Percentiles rank a stretch among this genome's conserved stretches.
phyloP scores from a whole-genome alignment of 148 eudicot genomes.

The Vaccinium corymbosum region DNA sequence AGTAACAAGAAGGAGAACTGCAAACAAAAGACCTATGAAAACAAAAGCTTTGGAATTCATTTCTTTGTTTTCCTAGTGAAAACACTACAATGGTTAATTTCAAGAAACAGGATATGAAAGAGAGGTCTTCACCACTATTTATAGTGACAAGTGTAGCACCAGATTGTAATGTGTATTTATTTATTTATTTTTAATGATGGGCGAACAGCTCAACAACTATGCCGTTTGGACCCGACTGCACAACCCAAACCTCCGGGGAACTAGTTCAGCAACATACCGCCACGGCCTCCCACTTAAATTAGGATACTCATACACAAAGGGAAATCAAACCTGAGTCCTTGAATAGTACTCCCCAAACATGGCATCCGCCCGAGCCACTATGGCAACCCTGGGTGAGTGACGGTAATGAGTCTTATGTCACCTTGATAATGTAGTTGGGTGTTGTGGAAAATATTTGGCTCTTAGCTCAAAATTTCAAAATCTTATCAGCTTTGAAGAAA shows the following conservation, averaged over 20 bases:
- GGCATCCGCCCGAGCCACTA: too few species aligned
- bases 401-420: neutral
- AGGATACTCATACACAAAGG: too few species aligned
- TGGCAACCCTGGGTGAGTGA: too few species aligned
- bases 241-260: too few species aligned
- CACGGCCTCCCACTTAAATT: too few species aligned
- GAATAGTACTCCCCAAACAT: too few species aligned
- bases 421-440: slow-evolving; percentile 11
- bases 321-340: too few species aligned
- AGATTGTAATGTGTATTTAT: neutral
- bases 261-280: too few species aligned
- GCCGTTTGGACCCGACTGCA: too few species aligned
- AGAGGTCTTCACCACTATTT: neutral
- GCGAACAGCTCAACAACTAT: too few species aligned
- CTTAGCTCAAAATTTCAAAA: neutral
- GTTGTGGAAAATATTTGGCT: slow-evolving; percentile 8
- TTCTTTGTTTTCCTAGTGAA: neutral
- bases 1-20: slow-evolving; percentile 16
- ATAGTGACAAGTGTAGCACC: neutral
- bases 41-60: slow-evolving; percentile 22
- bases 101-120: neutral
- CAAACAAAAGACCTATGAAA: slow-evolving; percentile 25
- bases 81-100: neutral
- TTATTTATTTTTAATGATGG: too few species aligned
- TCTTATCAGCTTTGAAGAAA: slow-evolving; percentile 8